These are phyloP conservation scores for Ilex paraguariensis DNA, from an alignment of 305 asterid species.

Conservation along the genomic window DNA sequence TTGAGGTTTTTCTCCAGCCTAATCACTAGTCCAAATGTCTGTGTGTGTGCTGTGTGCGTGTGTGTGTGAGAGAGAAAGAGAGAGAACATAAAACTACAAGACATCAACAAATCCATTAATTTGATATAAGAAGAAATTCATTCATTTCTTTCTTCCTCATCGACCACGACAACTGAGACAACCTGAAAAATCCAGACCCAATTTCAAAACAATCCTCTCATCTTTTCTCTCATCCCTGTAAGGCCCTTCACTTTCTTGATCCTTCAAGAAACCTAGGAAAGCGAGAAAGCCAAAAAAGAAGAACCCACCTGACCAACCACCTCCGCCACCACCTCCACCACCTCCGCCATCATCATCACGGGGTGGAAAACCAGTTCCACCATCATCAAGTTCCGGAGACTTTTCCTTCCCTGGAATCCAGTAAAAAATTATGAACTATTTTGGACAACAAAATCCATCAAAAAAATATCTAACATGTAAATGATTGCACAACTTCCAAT, in stretches of 20 bases:
- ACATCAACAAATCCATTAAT: not conserved
- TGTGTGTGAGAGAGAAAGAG: too few relatives aligned
- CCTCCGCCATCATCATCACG: conserved; percentile 84
- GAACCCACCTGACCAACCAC: conserved; percentile 78
- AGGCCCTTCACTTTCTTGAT: conserved; percentile 62
- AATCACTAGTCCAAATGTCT: too few relatives aligned
- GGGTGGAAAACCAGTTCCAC: conserved; percentile 80
- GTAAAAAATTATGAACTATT: not conserved
- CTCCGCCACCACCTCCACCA: conserved; percentile 85
- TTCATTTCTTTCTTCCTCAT: too few relatives aligned
- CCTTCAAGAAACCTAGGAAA: conserved; percentile 61
- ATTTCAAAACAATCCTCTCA: not conserved
- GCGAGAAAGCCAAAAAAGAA: conserved; percentile 80
- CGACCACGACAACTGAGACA: too few relatives aligned
- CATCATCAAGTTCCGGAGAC: conserved; percentile 86
- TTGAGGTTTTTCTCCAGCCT: too few relatives aligned
- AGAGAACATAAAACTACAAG: too few relatives aligned
- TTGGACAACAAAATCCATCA: not conserved
- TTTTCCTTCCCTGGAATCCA: conserved; percentile 62
- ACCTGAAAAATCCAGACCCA: not conserved
- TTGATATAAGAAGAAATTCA: not conserved
- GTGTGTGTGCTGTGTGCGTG: too few relatives aligned
- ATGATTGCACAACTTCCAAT: not conserved
- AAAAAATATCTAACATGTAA: not conserved
- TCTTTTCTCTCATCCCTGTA: conserved; percentile 32